Conservation (phyloP, 805 yeast species). For the Ogataea populi-albae region DNA sequence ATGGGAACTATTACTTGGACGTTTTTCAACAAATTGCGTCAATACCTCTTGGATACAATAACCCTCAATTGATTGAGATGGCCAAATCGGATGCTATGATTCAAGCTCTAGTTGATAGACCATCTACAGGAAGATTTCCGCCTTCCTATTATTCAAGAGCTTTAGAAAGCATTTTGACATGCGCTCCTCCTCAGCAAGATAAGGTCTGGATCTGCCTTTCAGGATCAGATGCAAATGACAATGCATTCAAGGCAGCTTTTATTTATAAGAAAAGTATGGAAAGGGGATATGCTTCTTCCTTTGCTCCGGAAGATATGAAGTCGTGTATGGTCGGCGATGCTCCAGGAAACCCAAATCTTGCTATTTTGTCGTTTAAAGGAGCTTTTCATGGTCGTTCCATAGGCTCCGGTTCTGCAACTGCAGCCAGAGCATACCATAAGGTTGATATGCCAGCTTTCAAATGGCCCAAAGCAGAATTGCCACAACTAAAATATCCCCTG, state of each 20-base stretch:
- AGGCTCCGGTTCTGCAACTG: slow-evolving; percentile 86
- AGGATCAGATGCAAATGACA: slow-evolving; percentile 87
- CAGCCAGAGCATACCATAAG: slow-evolving; percentile 94
- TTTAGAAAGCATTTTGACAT: slow-evolving; percentile 59
- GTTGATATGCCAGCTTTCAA: slow-evolving; percentile 88
- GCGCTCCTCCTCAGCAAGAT: slow-evolving; percentile 76
- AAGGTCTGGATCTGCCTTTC: slow-evolving; percentile 77
- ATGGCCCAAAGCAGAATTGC: slow-evolving; percentile 96
- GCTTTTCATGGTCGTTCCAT: slow-evolving; percentile 95
- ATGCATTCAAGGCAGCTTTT: slow-evolving; percentile 86
- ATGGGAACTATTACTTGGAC: slow-evolving; percentile 73
- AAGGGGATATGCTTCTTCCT: slow-evolving; percentile 62
- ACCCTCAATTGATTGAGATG: slow-evolving; percentile 67
- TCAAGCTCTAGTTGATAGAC: slow-evolving; percentile 74
- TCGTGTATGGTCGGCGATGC: slow-evolving; percentile 76
- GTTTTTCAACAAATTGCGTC: slow-evolving; percentile 83
- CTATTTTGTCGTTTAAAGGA: slow-evolving; percentile 79
- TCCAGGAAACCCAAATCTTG: slow-evolving; percentile 87
- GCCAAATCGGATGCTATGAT: slow-evolving; percentile 70
- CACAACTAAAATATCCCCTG: slow-evolving; percentile 68
- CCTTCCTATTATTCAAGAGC: slow-evolving; percentile 52
- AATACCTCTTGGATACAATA: slow-evolving; percentile 81
- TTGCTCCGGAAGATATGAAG: slow-evolving; percentile 63
- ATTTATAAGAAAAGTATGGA: slow-evolving; percentile 68
- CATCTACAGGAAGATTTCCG: slow-evolving; percentile 82